Percentiles rank a stretch among this genome's conserved stretches.
These are phyloP conservation scores for Ascochyta pisi DNA, from an alignment of 2,329 filamentous ascomycete species.

Conservation along the genomic window DNA sequence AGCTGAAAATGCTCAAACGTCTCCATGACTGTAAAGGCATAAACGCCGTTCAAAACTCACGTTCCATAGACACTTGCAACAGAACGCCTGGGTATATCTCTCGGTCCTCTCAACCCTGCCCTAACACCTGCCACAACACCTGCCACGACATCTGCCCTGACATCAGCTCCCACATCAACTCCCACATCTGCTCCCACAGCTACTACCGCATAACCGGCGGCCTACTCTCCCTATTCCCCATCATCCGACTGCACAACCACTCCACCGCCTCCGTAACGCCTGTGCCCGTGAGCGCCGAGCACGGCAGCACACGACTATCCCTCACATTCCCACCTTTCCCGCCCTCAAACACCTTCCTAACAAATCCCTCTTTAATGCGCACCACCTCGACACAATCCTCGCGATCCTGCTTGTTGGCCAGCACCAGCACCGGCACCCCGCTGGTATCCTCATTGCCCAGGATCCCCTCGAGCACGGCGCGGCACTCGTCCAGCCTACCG, in stretches of 20 bases:
- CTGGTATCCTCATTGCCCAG: conserved; percentile 86
- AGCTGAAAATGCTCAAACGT: too few relatives aligned
- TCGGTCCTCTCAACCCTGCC: not conserved
- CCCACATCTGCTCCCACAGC: not conserved
- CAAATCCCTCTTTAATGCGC: conserved; percentile 93
- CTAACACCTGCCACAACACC: too few relatives aligned
- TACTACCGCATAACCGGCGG: conserved; percentile 89
- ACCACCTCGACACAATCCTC: conserved; percentile 98
- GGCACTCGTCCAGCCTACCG: conserved; percentile 83
- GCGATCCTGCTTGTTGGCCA: conserved; percentile 97
- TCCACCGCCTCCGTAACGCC: conserved; percentile 96
- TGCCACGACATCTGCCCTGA: too few relatives aligned
- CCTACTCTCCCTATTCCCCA: conserved; percentile 94
- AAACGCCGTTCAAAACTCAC: too few relatives aligned
- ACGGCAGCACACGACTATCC: conserved; percentile 88
- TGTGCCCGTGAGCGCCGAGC: conserved; percentile 83
- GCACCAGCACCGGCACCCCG: conserved; percentile 87
- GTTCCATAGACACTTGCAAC: not conserved
- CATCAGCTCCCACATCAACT: not conserved
- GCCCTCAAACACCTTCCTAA: conserved; percentile 94
- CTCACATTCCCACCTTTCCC: conserved; percentile 85
- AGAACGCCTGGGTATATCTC: conserved; percentile 1
- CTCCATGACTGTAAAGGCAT: too few relatives aligned
- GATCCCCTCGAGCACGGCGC: conserved; percentile 87
- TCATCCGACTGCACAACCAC: conserved; percentile 89